These are phyloP conservation scores for Fraxinus nigra DNA, from an alignment of 305 asterid species.

Conservation along the genomic window DNA sequence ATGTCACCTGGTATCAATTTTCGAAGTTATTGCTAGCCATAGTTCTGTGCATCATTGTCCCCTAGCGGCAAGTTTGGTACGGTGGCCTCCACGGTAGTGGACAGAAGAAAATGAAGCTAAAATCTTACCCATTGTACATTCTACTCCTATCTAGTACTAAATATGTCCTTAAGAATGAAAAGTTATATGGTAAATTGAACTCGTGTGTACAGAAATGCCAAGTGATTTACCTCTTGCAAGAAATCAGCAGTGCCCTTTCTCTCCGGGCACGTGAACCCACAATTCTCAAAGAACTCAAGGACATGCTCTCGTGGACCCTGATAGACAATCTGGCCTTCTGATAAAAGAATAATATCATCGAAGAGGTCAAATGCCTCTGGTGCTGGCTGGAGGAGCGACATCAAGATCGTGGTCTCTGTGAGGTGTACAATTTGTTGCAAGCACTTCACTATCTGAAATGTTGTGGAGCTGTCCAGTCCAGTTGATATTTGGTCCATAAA, in stretches of 20 bases:
- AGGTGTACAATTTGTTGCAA: constrained; percentile 65
- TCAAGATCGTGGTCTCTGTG: constrained; percentile 61
- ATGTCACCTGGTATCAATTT: constrained; percentile 52
- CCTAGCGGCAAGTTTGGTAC: neutral
- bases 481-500: constrained; percentile 79
- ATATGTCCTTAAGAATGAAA: neutral
- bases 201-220: neutral
- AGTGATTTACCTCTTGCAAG: constrained; percentile 58
- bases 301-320: constrained; percentile 59
- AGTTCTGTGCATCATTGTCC: neutral
- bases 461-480: constrained; percentile 74
- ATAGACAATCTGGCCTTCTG: constrained; percentile 61
- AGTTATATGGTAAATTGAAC: neutral
- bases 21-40: neutral
- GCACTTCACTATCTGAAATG: constrained; percentile 65
- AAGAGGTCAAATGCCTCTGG: constrained; percentile 74
- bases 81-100: neutral
- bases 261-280: constrained; percentile 71
- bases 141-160: neutral
- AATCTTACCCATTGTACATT: neutral
- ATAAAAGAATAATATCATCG: constrained; percentile 56
- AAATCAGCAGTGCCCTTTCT: constrained; percentile 74
- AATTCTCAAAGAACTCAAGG: constrained; percentile 55
- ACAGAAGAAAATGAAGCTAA: too few species aligned
- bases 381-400: constrained; percentile 76